Conservation (phyloP, 352 stramenopile species). For the Pseudoperonospora humuli region DNA sequence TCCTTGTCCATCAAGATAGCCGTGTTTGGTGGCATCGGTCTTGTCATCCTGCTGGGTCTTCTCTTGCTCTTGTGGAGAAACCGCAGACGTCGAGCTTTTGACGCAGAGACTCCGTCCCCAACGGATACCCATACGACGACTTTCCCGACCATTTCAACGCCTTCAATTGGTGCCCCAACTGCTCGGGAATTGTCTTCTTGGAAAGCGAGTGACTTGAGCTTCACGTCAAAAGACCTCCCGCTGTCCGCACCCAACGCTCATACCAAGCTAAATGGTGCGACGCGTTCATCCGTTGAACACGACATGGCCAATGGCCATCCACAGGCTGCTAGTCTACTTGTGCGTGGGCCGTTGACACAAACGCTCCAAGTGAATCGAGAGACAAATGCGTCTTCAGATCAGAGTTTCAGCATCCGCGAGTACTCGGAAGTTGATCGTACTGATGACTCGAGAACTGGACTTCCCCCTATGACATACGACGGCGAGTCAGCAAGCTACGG, state of each 20-base stretch:
- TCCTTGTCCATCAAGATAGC: conserved; percentile 12
- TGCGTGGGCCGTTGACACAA: not conserved
- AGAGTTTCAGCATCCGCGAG: conserved; percentile 21
- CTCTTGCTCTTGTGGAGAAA: conserved; percentile 22
- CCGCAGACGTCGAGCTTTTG: conserved; percentile 2
- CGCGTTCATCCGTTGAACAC: conserved; percentile 19
- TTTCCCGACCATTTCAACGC: conserved; percentile 7
- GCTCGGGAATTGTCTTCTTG: conserved; percentile 11
- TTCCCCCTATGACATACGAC: conserved; percentile 6
- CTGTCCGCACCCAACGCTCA: conserved; percentile 25
- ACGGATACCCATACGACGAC: conserved; percentile 4
- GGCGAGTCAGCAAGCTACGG: conserved; percentile 16
- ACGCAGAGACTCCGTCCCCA: conserved; percentile 7
- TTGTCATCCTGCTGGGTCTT: conserved; percentile 18
- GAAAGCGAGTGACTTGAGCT: conserved; percentile 20
- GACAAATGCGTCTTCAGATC: conserved; percentile 19
- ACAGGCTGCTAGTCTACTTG: conserved; percentile 13
- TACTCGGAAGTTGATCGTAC: conserved; percentile 15
- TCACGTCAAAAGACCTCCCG: conserved; percentile 19
- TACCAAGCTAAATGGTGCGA: conserved; percentile 17
- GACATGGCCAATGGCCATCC: conserved; percentile 14
- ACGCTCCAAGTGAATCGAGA: conserved; percentile 4
- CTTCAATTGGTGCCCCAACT: conserved; percentile 3
- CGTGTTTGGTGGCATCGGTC: conserved; percentile 18
- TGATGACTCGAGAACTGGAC: conserved; percentile 14